A percentile compares a stretch with the other conserved stretches of the same genome.
Evolutionary conservation across 2,329 filamentous ascomycete species (phyloP).

Genomic region (Madurella mycetomatis): DNA sequence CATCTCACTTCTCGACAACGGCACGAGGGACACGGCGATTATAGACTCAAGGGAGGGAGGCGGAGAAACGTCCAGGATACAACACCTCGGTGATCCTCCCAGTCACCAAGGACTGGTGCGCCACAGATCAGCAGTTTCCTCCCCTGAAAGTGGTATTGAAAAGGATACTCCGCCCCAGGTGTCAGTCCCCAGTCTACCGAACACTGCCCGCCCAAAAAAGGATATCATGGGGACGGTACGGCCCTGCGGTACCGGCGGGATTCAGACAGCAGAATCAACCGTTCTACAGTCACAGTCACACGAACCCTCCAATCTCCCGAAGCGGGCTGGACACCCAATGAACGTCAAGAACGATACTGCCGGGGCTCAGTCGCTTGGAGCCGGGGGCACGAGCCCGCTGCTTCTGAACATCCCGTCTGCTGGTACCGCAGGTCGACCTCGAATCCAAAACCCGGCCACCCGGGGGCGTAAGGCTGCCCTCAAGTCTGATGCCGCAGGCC

Average conservation of each 20-base stretch:
- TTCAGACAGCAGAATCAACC: neutral
- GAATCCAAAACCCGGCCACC: constrained; percentile 45
- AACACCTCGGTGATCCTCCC: neutral
- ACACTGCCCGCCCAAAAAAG: constrained; percentile 1
- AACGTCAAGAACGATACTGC: neutral
- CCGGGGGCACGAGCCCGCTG: neutral
- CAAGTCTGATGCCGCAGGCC: constrained; percentile 48
- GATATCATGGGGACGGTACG: neutral
- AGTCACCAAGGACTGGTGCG: neutral
- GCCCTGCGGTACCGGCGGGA: neutral
- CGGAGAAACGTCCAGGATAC: neutral
- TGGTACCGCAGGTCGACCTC: constrained; percentile 5
- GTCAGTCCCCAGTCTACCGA: neutral
- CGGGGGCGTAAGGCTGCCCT: constrained; percentile 51
- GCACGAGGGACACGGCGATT: neutral
- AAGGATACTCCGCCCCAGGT: neutral
- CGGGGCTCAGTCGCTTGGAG: neutral
- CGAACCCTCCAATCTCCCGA: neutral
- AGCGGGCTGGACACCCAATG: constrained; percentile 3
- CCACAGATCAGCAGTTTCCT: neutral
- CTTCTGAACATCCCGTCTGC: neutral
- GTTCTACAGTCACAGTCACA: constrained; percentile 4
- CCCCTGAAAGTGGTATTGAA: neutral
- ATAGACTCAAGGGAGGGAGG: neutral
- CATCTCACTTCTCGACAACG: neutral